These are phyloP conservation scores for Amanita inopinata DNA, from an alignment of 768 basidiomycete genomes.

Conservation along the genomic window DNA sequence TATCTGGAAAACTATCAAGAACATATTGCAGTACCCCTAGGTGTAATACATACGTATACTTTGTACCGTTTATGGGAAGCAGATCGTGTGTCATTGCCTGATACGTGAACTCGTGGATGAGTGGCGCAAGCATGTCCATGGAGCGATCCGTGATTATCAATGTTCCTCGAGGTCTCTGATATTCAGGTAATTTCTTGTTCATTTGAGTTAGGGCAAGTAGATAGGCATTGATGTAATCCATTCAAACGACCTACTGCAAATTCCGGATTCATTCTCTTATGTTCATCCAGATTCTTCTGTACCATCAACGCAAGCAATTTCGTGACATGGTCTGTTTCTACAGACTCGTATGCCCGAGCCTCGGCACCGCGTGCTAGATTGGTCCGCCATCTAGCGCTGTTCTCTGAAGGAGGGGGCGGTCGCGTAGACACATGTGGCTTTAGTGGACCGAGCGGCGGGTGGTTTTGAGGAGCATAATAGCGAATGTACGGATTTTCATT, in stretches of 20 bases:
- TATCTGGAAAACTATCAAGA: conserved; percentile 42
- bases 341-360: conserved; percentile 57
- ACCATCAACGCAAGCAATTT: conserved; percentile 81
- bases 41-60: conserved; percentile 62
- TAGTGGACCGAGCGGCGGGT: conserved; percentile 77
- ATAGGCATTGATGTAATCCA: neutral
- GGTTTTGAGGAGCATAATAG: conserved; percentile 81
- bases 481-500: conserved; percentile 91
- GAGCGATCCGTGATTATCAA: conserved; percentile 93
- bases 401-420: conserved; percentile 56
- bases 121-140: conserved; percentile 86
- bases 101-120: conserved; percentile 97
- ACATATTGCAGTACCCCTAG: neutral
- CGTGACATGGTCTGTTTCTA: conserved; percentile 67
- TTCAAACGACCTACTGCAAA: conserved; percentile 60
- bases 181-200: conserved; percentile 42
- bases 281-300: conserved; percentile 75
- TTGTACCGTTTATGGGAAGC: conserved; percentile 80
- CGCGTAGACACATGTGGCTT: conserved; percentile 57
- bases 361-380: conserved; percentile 68
- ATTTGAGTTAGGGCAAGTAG: conserved; percentile 7
- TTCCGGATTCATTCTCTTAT: conserved; percentile 78
- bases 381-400: conserved; percentile 66
- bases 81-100: conserved; percentile 98
- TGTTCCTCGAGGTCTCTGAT: conserved; percentile 61